phyloP scores from a whole-genome alignment of 768 basidiomycete species.

The Lactarius vividus region DNA sequence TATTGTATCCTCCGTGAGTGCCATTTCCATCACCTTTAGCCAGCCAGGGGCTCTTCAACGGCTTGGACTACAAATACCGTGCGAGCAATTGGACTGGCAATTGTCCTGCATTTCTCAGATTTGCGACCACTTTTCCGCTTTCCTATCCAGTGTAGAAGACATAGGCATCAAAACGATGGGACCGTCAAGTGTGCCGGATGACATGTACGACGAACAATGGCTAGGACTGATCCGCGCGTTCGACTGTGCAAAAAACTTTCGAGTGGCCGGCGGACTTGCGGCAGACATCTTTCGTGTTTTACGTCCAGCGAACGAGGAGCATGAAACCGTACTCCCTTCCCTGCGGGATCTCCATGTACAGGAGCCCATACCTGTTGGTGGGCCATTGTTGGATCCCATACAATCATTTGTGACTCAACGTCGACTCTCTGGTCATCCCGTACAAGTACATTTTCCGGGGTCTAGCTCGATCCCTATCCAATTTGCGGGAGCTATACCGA shows the following conservation, averaged over 20 bases:
- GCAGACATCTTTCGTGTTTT: not conserved
- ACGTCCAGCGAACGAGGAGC: not conserved
- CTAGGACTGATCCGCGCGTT: not conserved
- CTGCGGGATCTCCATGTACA: not conserved
- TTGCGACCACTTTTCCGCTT: not conserved
- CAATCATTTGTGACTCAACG: not conserved
- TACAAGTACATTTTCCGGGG: not conserved
- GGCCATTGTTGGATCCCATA: not conserved
- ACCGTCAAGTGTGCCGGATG: not conserved
- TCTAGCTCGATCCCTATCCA: slow-evolving; percentile 2
- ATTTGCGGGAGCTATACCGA: not conserved
- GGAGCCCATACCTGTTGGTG: not conserved
- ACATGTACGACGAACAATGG: not conserved
- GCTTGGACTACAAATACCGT: not conserved
- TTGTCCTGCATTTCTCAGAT: not conserved
- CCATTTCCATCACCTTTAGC: not conserved
- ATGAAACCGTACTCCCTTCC: not conserved
- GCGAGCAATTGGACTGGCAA: too few relatives aligned
- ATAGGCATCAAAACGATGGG: not conserved
- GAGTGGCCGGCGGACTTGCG: not conserved
- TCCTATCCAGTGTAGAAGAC: not conserved
- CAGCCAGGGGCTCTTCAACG: not conserved
- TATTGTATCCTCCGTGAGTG: not conserved
- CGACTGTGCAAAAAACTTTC: not conserved
- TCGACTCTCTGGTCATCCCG: not conserved